Percentiles rank a stretch among this genome's conserved stretches.
Evolutionary conservation across 176 grass and related monocot genomes (phyloP).

Genomic region (Dactylis glomerata): DNA sequence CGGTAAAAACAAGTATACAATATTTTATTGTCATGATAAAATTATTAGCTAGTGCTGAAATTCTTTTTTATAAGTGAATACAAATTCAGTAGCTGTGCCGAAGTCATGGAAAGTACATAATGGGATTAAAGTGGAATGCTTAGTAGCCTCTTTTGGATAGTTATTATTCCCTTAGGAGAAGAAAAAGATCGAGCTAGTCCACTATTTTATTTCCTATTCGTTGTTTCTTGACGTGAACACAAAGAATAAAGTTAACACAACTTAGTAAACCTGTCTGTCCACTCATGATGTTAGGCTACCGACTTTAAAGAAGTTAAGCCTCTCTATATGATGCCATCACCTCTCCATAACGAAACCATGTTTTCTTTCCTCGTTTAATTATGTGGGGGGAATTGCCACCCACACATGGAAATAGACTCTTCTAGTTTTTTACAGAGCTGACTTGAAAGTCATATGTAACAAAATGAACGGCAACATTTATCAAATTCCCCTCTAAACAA

Average conservation of each 20-base stretch:
- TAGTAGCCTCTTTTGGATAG: neutral
- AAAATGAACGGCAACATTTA: neutral
- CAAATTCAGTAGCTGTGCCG: neutral
- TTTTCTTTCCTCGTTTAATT: neutral
- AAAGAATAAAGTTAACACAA: slow-evolving; percentile 11
- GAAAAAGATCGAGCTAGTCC: neutral
- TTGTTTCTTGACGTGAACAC: slow-evolving; percentile 29
- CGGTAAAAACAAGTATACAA: no score
- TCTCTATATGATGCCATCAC: neutral
- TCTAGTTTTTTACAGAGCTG: neutral
- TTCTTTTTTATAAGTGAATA: neutral
- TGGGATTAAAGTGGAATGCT: neutral
- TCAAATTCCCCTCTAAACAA: neutral
- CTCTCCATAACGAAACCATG: neutral
- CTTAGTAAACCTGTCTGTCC: neutral
- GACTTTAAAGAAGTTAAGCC: neutral
- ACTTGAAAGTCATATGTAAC: neutral
- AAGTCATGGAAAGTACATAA: neutral
- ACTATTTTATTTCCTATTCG: neutral
- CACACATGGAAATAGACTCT: neutral
- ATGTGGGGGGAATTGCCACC: neutral
- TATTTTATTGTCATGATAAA: no score
- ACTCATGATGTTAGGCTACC: slow-evolving; percentile 17
- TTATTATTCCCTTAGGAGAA: neutral
- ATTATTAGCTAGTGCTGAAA: neutral